Base-by-base conservation (phyloP, 2,329 filamentous ascomycete species). In the Pseudohalonectria lignicola region DNA sequence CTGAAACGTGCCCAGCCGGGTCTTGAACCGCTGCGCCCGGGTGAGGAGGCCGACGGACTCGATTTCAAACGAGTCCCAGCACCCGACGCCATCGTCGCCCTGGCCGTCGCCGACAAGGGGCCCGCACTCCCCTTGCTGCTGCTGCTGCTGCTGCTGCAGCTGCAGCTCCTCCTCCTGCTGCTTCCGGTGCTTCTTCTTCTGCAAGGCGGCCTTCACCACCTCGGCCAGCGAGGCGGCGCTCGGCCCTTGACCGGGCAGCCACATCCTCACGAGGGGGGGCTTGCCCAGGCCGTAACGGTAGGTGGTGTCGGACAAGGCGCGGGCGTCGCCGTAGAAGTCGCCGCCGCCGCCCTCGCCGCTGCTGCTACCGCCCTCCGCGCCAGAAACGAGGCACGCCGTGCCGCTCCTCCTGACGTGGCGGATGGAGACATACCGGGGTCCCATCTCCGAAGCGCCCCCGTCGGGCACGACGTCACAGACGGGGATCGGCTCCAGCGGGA, bases 271-370 rank as follows among this genome's bases (percentile, higher is more conserved):
- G 31, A 62, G 53, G 3, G 75, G 74, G 6, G 69, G 62, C 3
- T 63, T 61, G 30, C 61, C 62, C 2, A 73, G 73, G 0, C 75
- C 74, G 47, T 69, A 76, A 44, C 65, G 67, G 53, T 79, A 79
- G 4, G 61, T 65, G 0, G 74, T 79, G 1, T 52, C 59, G 44
- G 63, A 67, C n/a, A 75, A 47, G 5, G 63, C 53, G 11, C 48
- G 40, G 29, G 36, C 19, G 7, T 52, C 54, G 6, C 41, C 31
- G 15, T 54, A 47, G 21, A 18, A n/a, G 4, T 6, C 13, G 16
- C 17, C 11, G 17, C 5, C 20, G 25, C 21, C 19, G 4, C 4
- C 2, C 12, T 11, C 29, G 16, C 25, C 28, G 17, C 17, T 17
- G 31, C 29, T 9, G 26, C 8, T 18, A 2, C 16, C 15, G 17